These are phyloP conservation scores for Xylaria castorea DNA, from an alignment of 495 filamentous ascomycete genomes.

Conservation along the genomic window DNA sequence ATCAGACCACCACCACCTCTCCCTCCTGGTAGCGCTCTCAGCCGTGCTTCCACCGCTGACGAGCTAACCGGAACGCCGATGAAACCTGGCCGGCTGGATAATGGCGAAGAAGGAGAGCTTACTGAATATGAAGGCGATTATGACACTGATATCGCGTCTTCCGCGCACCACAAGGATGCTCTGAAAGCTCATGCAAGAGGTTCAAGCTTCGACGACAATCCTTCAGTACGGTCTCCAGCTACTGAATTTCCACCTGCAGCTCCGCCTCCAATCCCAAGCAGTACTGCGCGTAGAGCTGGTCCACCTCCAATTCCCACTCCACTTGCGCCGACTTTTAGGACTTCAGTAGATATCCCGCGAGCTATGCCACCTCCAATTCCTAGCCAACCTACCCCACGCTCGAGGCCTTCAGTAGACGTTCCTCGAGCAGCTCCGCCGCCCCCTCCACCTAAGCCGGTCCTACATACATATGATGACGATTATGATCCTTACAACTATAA, in stretches of 20 bases:
- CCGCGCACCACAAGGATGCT: constrained; percentile 88
- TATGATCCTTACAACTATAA: constrained; percentile 78
- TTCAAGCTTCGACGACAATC: constrained; percentile 67
- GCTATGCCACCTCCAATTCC: constrained; percentile 68
- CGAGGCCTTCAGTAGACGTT: constrained; percentile 65
- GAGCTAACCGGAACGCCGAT: constrained; percentile 47
- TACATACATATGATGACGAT: constrained; percentile 64
- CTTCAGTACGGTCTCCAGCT: constrained; percentile 55
- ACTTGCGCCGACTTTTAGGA: constrained; percentile 56
- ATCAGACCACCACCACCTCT: constrained; percentile 80
- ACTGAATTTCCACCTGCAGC: constrained; percentile 49
- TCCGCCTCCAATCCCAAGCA: constrained; percentile 54
- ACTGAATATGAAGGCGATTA: constrained; percentile 98
- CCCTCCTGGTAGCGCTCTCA: constrained; percentile 63
- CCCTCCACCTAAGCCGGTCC: constrained; percentile 58
- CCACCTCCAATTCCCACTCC: constrained; percentile 67
- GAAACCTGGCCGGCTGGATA: constrained; percentile 56
- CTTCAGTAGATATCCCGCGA: constrained; percentile 73
- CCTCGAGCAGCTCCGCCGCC: constrained; percentile 74
- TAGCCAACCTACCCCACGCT: constrained; percentile 58
- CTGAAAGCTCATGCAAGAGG: constrained; percentile 82
- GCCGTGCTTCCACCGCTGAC: constrained; percentile 68
- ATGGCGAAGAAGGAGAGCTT: constrained; percentile 77
- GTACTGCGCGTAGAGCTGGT: constrained; percentile 45
- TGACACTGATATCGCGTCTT: constrained; percentile 94